Evolutionary conservation across 2,329 filamentous ascomycete species (phyloP), one percentile per base, ranked within the genome.

Genomic region (Colletotrichum scovillei): DNA sequence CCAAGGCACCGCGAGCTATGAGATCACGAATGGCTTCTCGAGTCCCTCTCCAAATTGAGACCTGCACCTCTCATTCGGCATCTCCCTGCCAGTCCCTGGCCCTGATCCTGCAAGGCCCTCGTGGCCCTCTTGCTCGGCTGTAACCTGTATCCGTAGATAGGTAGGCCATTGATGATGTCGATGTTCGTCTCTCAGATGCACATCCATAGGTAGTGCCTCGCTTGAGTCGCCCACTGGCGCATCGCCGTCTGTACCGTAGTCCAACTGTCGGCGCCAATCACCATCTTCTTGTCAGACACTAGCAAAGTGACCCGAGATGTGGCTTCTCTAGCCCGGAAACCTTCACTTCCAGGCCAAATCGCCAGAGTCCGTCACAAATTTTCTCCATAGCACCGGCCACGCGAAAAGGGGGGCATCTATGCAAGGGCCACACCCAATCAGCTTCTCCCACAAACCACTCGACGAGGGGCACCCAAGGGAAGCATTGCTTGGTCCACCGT

Each of bases 361-460:
- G 46, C 9, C 52, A 55, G n/a, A 24, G 24, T 49, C 28, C 59
- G 59, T 64, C 55, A 62, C 56, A 49, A 52, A 66, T 70, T 73
- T 70, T 46, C 38, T 62, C 11, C 26, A 57, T 56, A 56, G 60
- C 67, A 73, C 38, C 26, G 46, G 59, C 65, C 60, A 53, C 19
- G 59, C 66, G 55, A 71, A 32, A 63, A 26, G 19, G 71, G 71
- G 71, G 67, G 56, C n/a, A 32, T 11, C 14, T 38, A 69, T 70
- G 70, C 70, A 73, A 69, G 66, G 66, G 55, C 66, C 24, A 35
- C 59, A 12, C 14, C 70, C 66, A 73, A 73, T 73, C 66, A 73
- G 7, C 11, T n/a, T 9, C 38, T 30, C 9, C 60, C 12, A 26
- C 32, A 52, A 14, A 19, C 53, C 8, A 55, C 8, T 22, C 19